Evolutionary conservation across 2,329 filamentous ascomycete species (phyloP).

Genomic region (Trichoderma sp.): DNA sequence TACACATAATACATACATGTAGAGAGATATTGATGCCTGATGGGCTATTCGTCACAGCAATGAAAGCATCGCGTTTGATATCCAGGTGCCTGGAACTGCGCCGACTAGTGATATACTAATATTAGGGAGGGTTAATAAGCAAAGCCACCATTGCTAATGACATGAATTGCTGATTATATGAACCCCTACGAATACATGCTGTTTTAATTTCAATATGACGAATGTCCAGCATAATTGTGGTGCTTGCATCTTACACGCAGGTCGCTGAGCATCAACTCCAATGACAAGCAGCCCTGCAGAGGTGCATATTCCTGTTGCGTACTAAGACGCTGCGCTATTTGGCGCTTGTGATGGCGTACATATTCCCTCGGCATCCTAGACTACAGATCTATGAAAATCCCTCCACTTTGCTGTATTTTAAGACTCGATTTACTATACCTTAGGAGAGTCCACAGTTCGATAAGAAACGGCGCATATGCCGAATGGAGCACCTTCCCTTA

Average conservation of each 20-base stretch:
- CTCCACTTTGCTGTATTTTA: neutral
- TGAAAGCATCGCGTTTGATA: neutral
- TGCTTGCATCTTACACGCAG: neutral
- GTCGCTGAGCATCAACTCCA: too few species aligned
- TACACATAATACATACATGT: neutral
- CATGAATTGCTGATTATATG: neutral
- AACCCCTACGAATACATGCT: neutral
- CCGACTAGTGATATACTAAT: neutral
- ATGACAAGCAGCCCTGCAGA: neutral
- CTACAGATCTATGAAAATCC: neutral
- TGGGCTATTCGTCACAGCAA: neutral
- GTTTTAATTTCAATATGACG: neutral
- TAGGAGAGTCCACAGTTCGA: neutral
- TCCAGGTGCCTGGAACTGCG: neutral
- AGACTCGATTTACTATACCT: neutral
- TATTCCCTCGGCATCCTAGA: neutral
- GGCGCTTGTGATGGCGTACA: neutral
- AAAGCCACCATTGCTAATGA: neutral
- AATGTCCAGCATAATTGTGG: neutral
- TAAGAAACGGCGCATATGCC: neutral
- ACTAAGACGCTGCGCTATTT: neutral
- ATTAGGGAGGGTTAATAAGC: neutral
- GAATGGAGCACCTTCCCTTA: neutral
- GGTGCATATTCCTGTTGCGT: neutral
- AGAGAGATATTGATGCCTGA: neutral